Evolutionary conservation across 768 basidiomycete genomes (phyloP), one percentile per base, ranked within the genome.

Genomic region (Sistotremastrum niveocremeum): DNA sequence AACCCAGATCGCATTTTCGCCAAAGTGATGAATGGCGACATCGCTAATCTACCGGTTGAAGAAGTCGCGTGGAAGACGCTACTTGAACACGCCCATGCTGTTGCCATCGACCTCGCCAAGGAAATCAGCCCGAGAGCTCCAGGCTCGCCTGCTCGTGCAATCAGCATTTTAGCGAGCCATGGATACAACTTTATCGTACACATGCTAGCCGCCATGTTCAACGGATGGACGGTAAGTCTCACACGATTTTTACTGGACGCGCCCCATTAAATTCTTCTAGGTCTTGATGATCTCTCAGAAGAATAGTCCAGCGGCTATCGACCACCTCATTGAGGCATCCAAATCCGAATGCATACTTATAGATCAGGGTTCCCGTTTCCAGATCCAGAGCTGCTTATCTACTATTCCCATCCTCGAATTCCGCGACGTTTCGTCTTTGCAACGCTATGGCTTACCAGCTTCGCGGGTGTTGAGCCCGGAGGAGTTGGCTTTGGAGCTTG

Each of bases 211-310:
- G 39, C 38, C 34, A 4, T 37, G 29, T 30, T 46, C 34, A 46
- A 46, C 41, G 41, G 45, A 46, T 46, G 45, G 45, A 46, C 45
- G 6, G 45, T 46, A 11, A 11, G 45, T 44, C 7, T 37, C 8
- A 10, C n/a, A n/a, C 11, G 12, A 36, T 34, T 7, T 11, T 5
- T 7, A 39, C 6, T 6, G 33, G n/a, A n/a, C 10, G 29, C n/a
- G 9, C 9, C 31, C n/a, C 29, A 42, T 42, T 9, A n/a, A 42
- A 9, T 11, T 30, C 34, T 45, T 39, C 28, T 7, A 46, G 45
- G 39, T 43, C 10, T 28, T 46, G 5, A 11, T n/a, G 39, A 46
- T 46, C 11, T 46, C 45, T 20, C 45, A 37, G 5, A 46, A 46
- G 36, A 46, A 46, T 39, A 46, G 45, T 43, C 29, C 12, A 10